Base-by-base conservation (phyloP, 129 eudicot species). In the Dittrichia graveolens region DNA sequence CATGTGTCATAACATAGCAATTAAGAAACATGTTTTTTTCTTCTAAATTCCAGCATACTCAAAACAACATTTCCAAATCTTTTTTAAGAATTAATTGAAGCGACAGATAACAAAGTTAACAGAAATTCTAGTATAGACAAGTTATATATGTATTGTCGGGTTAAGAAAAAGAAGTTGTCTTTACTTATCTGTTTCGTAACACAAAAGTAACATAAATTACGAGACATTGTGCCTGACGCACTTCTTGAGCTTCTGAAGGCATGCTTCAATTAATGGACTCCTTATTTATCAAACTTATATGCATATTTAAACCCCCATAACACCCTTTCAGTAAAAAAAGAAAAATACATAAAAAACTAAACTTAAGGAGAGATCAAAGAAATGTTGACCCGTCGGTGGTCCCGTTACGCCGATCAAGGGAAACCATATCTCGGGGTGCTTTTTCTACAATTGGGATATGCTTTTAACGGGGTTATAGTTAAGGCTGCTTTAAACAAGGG, bases 401-500 rank as follows among this genome's bases (percentile, higher is more conserved):
- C 72, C 37, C 74, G 67, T 43, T 11, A 19, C 34, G 48, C 13
- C 4, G 77, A 75, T 61, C 64, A 11, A 18, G 77, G 73, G 65
- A 91, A 86, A 69, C 88, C 86, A 8, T 91, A 80, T 50, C 40
- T 86, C 49, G 88, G 79, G 8, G 91, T 91, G 37, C 61, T 86
- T 3, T 80, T 88, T 61, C 65, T 91, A 40, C 96, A 86, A 68
- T 67, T 91, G 59, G 97, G 96, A 31, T 69, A 65, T 11, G 97
- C 97, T 14, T 87, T 88, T 43, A 81, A 82, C 34, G 89, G 77
- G 9, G 70, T 91, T 14, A 79, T 88, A 15, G 91, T 88, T 1
- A 91, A 88, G 77, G 55, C 82, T 41, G 97, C 95, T 46, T 78
- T 91, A 37, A 84, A 88, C 72, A 53, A 79, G 34, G 93, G 96